Conservation (phyloP, 2,329 filamentous ascomycete genomes). For the Cordyceps farinosa region DNA sequence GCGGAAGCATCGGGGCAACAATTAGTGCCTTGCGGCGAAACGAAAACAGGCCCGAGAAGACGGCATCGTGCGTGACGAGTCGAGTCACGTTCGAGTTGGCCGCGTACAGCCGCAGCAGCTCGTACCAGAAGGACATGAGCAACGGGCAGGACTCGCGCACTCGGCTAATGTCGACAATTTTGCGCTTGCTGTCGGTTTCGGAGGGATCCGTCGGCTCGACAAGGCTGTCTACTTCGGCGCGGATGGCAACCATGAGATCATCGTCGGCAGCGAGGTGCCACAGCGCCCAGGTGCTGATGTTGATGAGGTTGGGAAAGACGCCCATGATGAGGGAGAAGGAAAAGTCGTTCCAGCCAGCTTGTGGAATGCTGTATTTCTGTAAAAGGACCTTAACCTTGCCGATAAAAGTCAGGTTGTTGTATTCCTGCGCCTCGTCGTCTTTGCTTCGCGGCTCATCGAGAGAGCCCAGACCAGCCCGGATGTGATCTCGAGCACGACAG, state of each 20-base stretch:
- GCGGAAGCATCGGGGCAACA: slow-evolving; percentile 15
- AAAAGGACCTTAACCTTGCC: slow-evolving; percentile 11
- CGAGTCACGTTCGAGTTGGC: slow-evolving; percentile 15
- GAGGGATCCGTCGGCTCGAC: not conserved
- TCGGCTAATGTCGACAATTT: slow-evolving; percentile 4
- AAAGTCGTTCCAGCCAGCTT: slow-evolving; percentile 12
- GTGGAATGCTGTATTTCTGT: slow-evolving; percentile 7
- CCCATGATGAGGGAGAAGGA: slow-evolving; percentile 17
- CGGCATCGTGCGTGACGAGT: slow-evolving; percentile 10
- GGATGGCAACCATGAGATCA: slow-evolving; percentile 5
- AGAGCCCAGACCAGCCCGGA: slow-evolving; percentile 7
- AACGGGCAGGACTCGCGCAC: slow-evolving; percentile 15
- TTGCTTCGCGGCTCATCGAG: slow-evolving; percentile 1
- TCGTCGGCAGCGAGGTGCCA: slow-evolving; percentile 14
- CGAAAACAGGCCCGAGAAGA: slow-evolving; percentile 2
- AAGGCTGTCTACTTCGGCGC: slow-evolving; percentile 1
- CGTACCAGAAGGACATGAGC: slow-evolving; percentile 16
- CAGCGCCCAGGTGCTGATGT: slow-evolving; percentile 14
- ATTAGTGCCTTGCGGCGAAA: slow-evolving; percentile 11
- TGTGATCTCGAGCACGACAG: slow-evolving; percentile 5
- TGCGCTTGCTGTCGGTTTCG: not conserved
- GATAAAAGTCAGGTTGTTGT: slow-evolving; percentile 1
- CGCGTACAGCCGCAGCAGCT: slow-evolving; percentile 12
- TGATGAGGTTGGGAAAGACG: slow-evolving; percentile 13
- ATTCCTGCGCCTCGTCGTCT: not conserved